A percentile compares a stretch with the other conserved stretches of the same genome.
phyloP scores from a whole-genome alignment of 2,329 filamentous ascomycete species.

The Ascochyta rabiei region DNA sequence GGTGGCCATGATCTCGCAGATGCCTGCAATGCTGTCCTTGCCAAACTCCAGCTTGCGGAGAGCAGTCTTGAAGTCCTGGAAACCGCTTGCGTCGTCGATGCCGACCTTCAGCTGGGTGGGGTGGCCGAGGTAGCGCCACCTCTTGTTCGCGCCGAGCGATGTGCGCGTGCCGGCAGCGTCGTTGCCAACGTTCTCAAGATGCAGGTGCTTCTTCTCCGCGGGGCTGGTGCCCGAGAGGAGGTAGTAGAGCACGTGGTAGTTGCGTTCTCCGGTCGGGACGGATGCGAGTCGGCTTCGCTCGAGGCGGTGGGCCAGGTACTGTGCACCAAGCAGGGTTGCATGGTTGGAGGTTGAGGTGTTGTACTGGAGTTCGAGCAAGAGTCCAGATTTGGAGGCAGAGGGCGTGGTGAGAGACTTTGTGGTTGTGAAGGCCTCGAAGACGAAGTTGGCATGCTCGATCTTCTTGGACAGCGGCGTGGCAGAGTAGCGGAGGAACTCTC shows the following conservation, averaged over 20 bases:
- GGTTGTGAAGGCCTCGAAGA: constrained; percentile 95
- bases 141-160: constrained; percentile 68
- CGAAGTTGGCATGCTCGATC: constrained; percentile 88
- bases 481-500: constrained; percentile 84
- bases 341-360: constrained; percentile 85
- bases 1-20: constrained; percentile 90
- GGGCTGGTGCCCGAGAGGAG: constrained; percentile 88
- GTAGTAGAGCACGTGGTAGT: constrained; percentile 96
- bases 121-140: constrained; percentile 96
- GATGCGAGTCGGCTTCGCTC: constrained; percentile 90
- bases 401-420: constrained; percentile 96
- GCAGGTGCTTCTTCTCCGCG: constrained; percentile 87
- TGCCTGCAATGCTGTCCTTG: constrained; percentile 90
- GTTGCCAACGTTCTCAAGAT: constrained; percentile 60
- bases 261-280: constrained; percentile 93
- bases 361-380: constrained; percentile 97
- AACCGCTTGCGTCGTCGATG: constrained; percentile 93
- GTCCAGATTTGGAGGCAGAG: constrained; percentile 91
- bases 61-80: constrained; percentile 96
- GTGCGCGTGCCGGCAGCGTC: constrained; percentile 60
- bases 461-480: constrained; percentile 93
- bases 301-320: constrained; percentile 89
- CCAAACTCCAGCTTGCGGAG: constrained; percentile 93
- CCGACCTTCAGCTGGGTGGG: constrained; percentile 96
- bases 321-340: constrained; percentile 89